Evolutionary conservation across 306 rosid genomes (phyloP), one percentile per base, ranked within the genome.

Genomic region (Dryas octopetala): DNA sequence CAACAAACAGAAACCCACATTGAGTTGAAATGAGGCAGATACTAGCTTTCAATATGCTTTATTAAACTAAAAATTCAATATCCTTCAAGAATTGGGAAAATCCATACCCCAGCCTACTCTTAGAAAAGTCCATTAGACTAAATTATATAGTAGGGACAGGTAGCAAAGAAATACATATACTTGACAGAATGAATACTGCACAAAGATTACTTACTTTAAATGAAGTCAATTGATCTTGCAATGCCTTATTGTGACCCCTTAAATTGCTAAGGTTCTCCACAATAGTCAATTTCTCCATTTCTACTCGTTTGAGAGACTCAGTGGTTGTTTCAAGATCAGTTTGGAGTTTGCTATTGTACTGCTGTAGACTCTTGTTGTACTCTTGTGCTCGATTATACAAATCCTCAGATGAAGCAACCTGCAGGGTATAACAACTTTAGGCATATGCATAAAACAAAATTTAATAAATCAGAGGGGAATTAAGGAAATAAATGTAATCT

Each of bases 331-430:
- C 91, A 58, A 89, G 90, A 78, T 90, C 93, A 52, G 82, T 88
- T 67, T 91, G 97, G 68, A 95, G 96, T 75, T 89, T 87, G 70
- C 91, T 85, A 19, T 90, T 94, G 75, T 91, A 91, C 79, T 87
- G 94, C 38, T 94, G 98, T 45, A 94, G 82, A 76, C 92, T 88
- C 81, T 89, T 89, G 73, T 95, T 95, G 73, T 90, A 95, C 87
- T 95, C 98, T 72, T 95, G 93, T 6, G 90, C 88, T 66, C 92
- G 86, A 54, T 85, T 89, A 89, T 92, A 88, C 82, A 89, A 75
- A 76, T 90, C 93, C 78, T 92, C 97, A 61, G 82, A 86, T 48
- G 93, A 84, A 75, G 83, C 84, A 68, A 91, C 93, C 99, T 95
- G 84, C 77, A 86, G 66, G 65, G 26, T 47, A 44, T 55, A 48